Conservation (phyloP, 352 stramenopile genomes). For the Phytophthora vignae region DNA sequence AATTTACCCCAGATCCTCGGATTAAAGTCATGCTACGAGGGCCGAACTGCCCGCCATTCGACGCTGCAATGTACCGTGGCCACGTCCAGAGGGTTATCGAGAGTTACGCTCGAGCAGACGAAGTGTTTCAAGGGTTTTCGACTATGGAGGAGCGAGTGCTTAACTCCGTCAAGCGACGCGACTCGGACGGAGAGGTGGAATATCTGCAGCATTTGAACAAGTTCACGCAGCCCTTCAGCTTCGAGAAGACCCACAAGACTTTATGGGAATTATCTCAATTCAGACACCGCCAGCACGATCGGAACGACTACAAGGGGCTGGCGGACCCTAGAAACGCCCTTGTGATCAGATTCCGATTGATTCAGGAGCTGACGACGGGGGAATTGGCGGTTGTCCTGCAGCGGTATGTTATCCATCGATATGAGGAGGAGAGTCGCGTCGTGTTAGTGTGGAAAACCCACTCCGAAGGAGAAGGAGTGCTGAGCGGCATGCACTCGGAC, state of each 20-base stretch:
- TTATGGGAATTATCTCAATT: constrained; percentile 27
- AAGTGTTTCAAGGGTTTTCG: constrained; percentile 14
- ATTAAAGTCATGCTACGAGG: neutral
- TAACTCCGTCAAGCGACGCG: constrained; percentile 9
- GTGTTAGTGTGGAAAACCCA: constrained; percentile 59
- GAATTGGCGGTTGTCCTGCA: constrained; percentile 18
- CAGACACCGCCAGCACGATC: constrained; percentile 23
- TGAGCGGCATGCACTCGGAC: constrained; percentile 53
- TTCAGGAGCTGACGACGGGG: constrained; percentile 1
- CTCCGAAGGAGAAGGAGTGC: constrained; percentile 39
- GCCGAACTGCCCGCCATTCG: constrained; percentile 18
- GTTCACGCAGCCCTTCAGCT: constrained; percentile 28
- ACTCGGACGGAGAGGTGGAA: constrained; percentile 17
- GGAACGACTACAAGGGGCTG: constrained; percentile 27
- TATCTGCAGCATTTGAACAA: constrained; percentile 33
- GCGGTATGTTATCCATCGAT: constrained; percentile 35
- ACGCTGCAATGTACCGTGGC: constrained; percentile 34
- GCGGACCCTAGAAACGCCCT: constrained; percentile 32
- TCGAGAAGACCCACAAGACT: constrained; percentile 18
- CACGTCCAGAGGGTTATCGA: constrained; percentile 31
- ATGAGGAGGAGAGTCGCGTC: constrained; percentile 45
- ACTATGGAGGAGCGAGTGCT: constrained; percentile 12
- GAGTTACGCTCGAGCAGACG: constrained; percentile 23
- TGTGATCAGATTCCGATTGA: constrained; percentile 35
- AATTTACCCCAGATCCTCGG: neutral